phyloP scores from a whole-genome alignment of 164 flowering plant genomes.

The Pachysandra terminalis region DNA sequence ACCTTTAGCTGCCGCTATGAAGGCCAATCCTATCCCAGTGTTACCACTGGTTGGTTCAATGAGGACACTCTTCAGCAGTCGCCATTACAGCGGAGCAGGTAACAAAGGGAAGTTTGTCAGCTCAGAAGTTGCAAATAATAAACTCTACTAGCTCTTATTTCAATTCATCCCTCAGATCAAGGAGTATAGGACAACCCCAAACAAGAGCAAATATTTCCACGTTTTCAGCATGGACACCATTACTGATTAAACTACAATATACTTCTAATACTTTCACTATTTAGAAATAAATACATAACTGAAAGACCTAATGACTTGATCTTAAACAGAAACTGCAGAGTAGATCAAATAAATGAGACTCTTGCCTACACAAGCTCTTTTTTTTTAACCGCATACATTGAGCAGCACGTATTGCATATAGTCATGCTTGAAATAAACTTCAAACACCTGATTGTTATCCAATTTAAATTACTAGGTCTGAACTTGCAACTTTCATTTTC shows the following conservation, averaged over 20 bases:
- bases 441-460: too few species aligned
- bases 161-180: background rate
- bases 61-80: constrained; percentile 14
- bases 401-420: too few species aligned
- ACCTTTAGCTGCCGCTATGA: constrained; percentile 29
- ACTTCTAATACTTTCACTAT: background rate
- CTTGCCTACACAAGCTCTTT: too few species aligned
- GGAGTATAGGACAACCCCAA: background rate
- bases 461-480: too few species aligned
- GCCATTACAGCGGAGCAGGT: background rate
- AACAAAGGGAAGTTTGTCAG: background rate
- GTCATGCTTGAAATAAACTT: too few species aligned
- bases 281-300: background rate
- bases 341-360: too few species aligned
- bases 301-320: background rate
- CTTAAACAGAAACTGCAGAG: background rate
- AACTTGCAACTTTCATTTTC: too few species aligned
- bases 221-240: background rate
- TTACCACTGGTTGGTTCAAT: constrained; percentile 30
- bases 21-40: constrained; percentile 35
- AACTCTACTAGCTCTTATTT: background rate
- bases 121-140: background rate
- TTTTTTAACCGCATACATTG: too few species aligned
- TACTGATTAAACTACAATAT: too few species aligned
- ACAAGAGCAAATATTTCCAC: background rate